Base-by-base conservation (phyloP, 2,329 filamentous ascomycete species). In the Setomelanomma holmii region DNA sequence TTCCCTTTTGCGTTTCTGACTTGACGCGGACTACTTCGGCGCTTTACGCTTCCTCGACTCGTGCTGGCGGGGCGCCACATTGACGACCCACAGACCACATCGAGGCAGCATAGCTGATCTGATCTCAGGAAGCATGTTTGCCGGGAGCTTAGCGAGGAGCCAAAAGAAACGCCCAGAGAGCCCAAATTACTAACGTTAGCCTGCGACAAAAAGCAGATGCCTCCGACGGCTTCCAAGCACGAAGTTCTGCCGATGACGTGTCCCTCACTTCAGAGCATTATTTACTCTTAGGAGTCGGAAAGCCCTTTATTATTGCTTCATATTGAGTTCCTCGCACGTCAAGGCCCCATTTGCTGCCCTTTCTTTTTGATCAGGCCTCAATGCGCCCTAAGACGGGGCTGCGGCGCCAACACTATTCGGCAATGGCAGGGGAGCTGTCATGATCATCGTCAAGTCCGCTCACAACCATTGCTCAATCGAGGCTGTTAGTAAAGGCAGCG, bases 51-150 rank as follows among this genome's bases (percentile, higher is more conserved):
- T 61, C 56, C 61, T 67, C 58, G 58, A 64, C 60, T 68, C 65
- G 68, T 65, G 67, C 61, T 69, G 68, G 68, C 67, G 68, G 66
- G 63, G 66, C 68, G 67, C 67, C 67, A 71, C 69, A 66, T 63
- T 63, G 59, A 65, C 61, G 54, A 66, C 67, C 63, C 70, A 73
- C 69, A 66, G 69, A 67, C 68, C 68, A 64, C 50, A 41, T 36
- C 53, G 30, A 56, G 55, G 43, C 50, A 58, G 49, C 60, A 61
- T 61, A 68, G 69, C 64, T 72, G 67, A 64, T 66, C 58, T 38
- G 58, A 68, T 66, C 57, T 54, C 60, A 66, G 62, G 57, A 60
- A 64, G 62, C 53, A 60, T 64, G 60, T 64, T 54, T 64, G 58
- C 61, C 58, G 64, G 57, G 58, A 54, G 57, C 60, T 66, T 66